phyloP scores from a whole-genome alignment of 1,284 basidiomycete genomes.

The Ganoderma lingzhi region DNA sequence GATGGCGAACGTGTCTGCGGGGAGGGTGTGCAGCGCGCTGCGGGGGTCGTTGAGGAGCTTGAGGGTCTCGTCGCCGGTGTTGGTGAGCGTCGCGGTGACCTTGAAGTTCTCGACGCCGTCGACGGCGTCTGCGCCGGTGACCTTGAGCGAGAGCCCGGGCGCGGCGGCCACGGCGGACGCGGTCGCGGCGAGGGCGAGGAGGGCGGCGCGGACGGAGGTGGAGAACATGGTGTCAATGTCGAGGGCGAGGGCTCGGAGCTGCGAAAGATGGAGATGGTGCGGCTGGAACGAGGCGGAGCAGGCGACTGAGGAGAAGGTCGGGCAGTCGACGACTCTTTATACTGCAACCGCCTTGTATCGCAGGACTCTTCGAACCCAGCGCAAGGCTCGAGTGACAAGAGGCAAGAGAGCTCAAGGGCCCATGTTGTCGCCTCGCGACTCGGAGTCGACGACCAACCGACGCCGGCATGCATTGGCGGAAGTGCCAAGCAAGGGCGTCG shows the following conservation, averaged over 20 bases:
- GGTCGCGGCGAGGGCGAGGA: background rate
- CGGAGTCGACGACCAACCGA: too few relatives aligned
- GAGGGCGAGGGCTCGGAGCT: background rate
- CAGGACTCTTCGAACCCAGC: too few relatives aligned
- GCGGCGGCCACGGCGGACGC: background rate
- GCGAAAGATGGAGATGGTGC: too few relatives aligned
- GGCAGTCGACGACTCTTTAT: too few relatives aligned
- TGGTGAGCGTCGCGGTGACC: background rate
- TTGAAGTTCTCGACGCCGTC: background rate
- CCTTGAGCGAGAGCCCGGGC: background rate
- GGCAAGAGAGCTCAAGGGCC: too few relatives aligned
- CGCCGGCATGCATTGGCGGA: too few relatives aligned
- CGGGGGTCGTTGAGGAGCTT: background rate
- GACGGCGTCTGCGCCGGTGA: background rate
- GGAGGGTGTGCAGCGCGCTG: background rate
- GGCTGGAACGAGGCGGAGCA: too few relatives aligned
- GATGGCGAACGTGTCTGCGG: background rate
- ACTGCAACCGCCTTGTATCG: too few relatives aligned
- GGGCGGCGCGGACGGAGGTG: background rate
- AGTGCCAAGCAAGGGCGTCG: too few relatives aligned
- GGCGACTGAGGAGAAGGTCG: too few relatives aligned
- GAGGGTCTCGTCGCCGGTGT: background rate
- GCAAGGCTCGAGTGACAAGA: too few relatives aligned
- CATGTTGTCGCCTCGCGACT: too few relatives aligned
- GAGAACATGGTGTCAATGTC: background rate